Conservation (phyloP, 768 basidiomycete species). For the Macrolepiota fuliginosa region DNA sequence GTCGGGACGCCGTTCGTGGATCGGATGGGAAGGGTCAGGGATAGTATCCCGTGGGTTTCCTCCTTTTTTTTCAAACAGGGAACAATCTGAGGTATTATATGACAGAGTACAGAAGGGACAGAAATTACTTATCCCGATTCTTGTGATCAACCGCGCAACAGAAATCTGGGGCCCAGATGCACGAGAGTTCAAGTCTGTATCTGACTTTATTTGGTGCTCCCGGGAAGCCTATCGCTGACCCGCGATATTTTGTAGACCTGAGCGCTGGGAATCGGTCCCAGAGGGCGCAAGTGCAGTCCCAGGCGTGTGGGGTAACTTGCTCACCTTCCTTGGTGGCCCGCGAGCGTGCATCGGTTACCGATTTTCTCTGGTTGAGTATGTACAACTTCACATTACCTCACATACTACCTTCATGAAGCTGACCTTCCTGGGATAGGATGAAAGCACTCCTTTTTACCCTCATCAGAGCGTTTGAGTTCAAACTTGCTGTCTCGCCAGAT, state of each 20-base stretch:
- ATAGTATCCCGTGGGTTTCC: conserved; percentile 33
- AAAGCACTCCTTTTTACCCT: conserved; percentile 30
- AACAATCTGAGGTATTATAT: not conserved
- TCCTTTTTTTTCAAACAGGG: not conserved
- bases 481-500: conserved; percentile 40
- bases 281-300: conserved; percentile 45
- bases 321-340: conserved; percentile 65
- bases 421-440: conserved; percentile 19
- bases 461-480: conserved; percentile 42
- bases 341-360: conserved; percentile 67
- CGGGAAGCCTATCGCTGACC: not conserved
- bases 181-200: conserved; percentile 50
- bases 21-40: conserved; percentile 35
- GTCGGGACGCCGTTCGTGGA: conserved; percentile 45
- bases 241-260: conserved; percentile 44
- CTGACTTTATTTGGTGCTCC: not conserved
- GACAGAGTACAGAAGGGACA: conserved; percentile 44
- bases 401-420: not conserved
- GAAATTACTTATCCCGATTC: conserved; percentile 46
- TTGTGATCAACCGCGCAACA: conserved; percentile 48
- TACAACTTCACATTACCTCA: conserved; percentile 8
- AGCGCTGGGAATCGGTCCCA: conserved; percentile 55
- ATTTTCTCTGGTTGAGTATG: conserved; percentile 60
- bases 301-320: conserved; percentile 56
- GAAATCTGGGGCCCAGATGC: conserved; percentile 65